phyloP scores from a whole-genome alignment of 768 basidiomycete species.

The Mycena galopus region DNA sequence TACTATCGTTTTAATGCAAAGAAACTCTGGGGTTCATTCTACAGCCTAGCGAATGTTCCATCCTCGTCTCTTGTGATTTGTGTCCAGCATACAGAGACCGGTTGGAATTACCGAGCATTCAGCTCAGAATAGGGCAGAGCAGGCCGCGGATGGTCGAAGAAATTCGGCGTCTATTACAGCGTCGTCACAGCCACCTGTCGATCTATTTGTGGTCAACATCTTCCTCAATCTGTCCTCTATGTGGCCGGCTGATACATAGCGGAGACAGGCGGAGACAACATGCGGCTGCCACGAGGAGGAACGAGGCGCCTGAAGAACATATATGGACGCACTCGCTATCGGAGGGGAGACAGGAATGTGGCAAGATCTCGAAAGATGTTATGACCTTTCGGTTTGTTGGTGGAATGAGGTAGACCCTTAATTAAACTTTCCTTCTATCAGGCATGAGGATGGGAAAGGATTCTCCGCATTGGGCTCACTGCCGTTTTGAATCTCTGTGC shows the following conservation, averaged over 20 bases:
- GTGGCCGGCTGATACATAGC: too few species aligned
- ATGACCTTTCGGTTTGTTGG: constrained; percentile 1
- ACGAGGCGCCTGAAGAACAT: constrained; percentile 1
- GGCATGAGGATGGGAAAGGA: constrained; percentile 26
- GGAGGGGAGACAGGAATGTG: constrained; percentile 10
- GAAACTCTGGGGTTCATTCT: constrained; percentile 27
- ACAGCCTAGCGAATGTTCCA: neutral
- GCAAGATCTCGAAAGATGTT: constrained; percentile 5
- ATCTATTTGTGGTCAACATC: too few species aligned
- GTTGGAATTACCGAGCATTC: too few species aligned
- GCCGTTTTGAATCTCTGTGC: constrained; percentile 18
- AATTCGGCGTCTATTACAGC: too few species aligned
- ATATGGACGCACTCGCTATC: neutral
- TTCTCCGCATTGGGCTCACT: constrained; percentile 31
- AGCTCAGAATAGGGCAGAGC: too few species aligned
- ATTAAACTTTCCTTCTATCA: constrained; percentile 29
- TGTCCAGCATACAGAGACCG: too few species aligned
- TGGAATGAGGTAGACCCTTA: neutral
- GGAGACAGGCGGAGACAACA: neutral
- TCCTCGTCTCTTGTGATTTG: too few species aligned
- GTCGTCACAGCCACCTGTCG: too few species aligned
- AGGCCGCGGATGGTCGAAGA: too few species aligned
- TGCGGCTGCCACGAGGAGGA: constrained; percentile 25
- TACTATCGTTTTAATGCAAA: constrained; percentile 16
- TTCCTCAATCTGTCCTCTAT: too few species aligned